Evolutionary conservation across 2,329 filamentous ascomycete species (phyloP).

Genomic region (Pleurostoma richardsiae): DNA sequence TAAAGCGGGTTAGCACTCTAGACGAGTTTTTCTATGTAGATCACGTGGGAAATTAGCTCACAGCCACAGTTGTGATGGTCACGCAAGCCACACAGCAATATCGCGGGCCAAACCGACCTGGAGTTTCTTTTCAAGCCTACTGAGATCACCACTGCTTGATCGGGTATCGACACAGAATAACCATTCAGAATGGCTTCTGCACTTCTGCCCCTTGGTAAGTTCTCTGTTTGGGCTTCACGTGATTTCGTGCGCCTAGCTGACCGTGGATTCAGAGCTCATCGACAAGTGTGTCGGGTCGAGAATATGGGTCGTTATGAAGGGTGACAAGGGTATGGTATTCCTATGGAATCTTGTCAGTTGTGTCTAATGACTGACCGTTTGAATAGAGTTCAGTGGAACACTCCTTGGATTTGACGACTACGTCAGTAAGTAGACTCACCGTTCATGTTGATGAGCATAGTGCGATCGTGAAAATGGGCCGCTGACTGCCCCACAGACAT

Average conservation of each 20-base stretch:
- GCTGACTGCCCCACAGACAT: slow-evolving; percentile 62
- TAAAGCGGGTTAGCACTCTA: no score
- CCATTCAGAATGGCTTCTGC: slow-evolving; percentile 59
- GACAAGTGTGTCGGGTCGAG: slow-evolving; percentile 97
- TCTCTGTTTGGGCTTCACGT: slow-evolving; percentile 11
- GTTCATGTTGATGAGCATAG: neutral
- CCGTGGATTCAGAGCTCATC: slow-evolving; percentile 71
- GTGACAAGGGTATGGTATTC: slow-evolving; percentile 76
- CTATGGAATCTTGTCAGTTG: neutral
- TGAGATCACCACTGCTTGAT: no score
- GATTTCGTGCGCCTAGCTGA: neutral
- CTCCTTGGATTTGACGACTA: slow-evolving; percentile 97
- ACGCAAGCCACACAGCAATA: no score
- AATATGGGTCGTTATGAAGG: slow-evolving; percentile 99
- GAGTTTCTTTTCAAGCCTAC: no score
- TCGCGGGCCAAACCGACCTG: no score
- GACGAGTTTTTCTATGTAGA: no score
- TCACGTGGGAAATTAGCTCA: no score
- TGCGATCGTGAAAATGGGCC: no score
- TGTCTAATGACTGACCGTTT: slow-evolving; percentile 4
- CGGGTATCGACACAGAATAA: neutral
- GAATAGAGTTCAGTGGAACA: slow-evolving; percentile 86
- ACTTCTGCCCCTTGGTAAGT: slow-evolving; percentile 64
- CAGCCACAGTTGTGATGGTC: no score
- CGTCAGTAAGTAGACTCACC: slow-evolving; percentile 72